Base-by-base conservation (phyloP, 768 basidiomycete species). In the Boletales sp. region DNA sequence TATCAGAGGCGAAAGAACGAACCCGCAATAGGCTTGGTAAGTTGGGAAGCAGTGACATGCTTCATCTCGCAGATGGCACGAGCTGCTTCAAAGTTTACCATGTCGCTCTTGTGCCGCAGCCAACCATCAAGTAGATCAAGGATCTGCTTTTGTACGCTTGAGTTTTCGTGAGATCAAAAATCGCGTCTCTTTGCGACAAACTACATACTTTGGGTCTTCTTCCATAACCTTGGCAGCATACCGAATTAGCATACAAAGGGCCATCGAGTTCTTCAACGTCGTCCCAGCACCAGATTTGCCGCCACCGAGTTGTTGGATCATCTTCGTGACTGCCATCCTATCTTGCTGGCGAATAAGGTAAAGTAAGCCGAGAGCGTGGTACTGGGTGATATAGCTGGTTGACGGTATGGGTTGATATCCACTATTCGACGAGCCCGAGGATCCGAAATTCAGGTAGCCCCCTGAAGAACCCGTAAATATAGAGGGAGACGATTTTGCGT, bases 151-250 rank as follows among this genome's bases (percentile, higher is more conserved):
- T 95, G 93, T 21, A 94, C 75, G 63, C 95, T 99, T 58, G 1
- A 24, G 17, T 24, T 4, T 13, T 1, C 15, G 8, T 48, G 15
- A 47, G 40, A 43, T 51, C 36, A 31, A 8, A 31, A 24, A 2
- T 15, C 37, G 42, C 17, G 12, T 34, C 13, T 17, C n/a, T 7
- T 21, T 19, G 9, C 29, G 12, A 50, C 42, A n/a, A 18, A 48
- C 47, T 27, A 56, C 90, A 56, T 68, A 98, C 97, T 98, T 98
- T 11, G 91, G 88, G 69, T 99, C 97, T 57, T 99, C 97, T 59
- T 98, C 95, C 81, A 94, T 93, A 43, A 97, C 91, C 71, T 97
- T 98, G n/a, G 94, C 86, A 12, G 95, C 94, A 71, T 93, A 97
- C 24, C 95, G 85, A 67, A 98, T 95, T 57, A 99, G 78, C 94